A percentile compares a stretch with the other conserved stretches of the same genome.
Evolutionary conservation across 768 basidiomycete species (phyloP).

Genomic region (Lactarius deliciosus): DNA sequence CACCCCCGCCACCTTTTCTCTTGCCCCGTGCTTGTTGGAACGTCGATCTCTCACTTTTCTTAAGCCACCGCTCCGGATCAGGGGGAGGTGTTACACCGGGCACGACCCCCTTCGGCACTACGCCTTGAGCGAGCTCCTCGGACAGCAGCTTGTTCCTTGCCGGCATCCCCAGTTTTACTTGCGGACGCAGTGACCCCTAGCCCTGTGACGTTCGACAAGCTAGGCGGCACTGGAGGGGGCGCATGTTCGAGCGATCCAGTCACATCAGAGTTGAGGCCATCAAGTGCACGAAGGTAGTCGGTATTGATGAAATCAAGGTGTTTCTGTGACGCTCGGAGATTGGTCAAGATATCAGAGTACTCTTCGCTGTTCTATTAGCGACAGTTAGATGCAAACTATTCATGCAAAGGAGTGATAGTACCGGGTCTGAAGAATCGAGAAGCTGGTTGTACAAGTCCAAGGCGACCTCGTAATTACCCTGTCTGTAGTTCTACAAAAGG

Average conservation of each 20-base stretch:
- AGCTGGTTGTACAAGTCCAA: conserved; percentile 80
- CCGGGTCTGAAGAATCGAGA: conserved; percentile 73
- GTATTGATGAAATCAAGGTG: conserved; percentile 83
- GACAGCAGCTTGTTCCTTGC: conserved; percentile 35
- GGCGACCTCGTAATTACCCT: conserved; percentile 70
- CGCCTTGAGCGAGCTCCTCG: conserved; percentile 62
- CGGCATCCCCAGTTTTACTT: conserved; percentile 34
- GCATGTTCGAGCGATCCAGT: conserved; percentile 57
- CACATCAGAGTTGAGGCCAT: conserved; percentile 52
- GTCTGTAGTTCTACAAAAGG: conserved; percentile 64
- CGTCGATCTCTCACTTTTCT: conserved; percentile 76
- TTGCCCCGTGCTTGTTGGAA: conserved; percentile 51
- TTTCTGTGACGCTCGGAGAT: conserved; percentile 76
- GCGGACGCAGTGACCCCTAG: conserved; percentile 36
- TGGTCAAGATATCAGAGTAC: conserved; percentile 82
- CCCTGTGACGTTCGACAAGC: conserved; percentile 33
- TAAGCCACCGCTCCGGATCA: conserved; percentile 86
- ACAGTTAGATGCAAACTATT: conserved; percentile 23
- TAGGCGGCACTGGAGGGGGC: conserved; percentile 53
- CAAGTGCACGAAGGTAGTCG: conserved; percentile 64
- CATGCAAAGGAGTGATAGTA: conserved; percentile 41
- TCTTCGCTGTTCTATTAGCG: conserved; percentile 73
- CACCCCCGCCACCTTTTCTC: conserved; percentile 57
- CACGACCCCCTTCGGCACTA: conserved; percentile 70
- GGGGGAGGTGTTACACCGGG: conserved; percentile 80